These are phyloP conservation scores for Ganoderma lingzhi DNA, from an alignment of 1,284 basidiomycete species.

Conservation along the genomic window DNA sequence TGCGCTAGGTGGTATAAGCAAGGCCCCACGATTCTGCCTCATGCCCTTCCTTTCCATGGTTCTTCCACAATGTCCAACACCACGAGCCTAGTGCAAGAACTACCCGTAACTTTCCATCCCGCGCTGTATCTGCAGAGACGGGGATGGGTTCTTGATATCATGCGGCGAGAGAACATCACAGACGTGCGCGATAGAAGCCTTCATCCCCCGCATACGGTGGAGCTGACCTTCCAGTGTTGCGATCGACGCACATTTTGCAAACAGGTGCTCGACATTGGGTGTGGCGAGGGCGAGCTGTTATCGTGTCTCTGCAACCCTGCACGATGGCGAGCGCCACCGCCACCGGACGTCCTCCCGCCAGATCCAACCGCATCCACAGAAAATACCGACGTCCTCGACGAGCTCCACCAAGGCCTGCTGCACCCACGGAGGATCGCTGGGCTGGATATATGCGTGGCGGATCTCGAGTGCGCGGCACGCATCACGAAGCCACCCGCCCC, in stretches of 20 bases:
- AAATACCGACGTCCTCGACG: slow-evolving; percentile 8
- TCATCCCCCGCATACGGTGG: background rate
- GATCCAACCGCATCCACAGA: background rate
- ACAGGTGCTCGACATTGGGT: slow-evolving; percentile 83
- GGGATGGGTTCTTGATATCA: slow-evolving; percentile 72
- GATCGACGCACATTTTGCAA: slow-evolving; percentile 8
- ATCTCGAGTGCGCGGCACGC: slow-evolving; percentile 61
- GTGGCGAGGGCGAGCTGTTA: slow-evolving; percentile 82
- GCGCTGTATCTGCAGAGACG: slow-evolving; percentile 73
- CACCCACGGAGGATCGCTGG: slow-evolving; percentile 69
- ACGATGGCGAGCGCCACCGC: slow-evolving; percentile 58
- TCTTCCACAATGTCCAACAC: slow-evolving; percentile 24
- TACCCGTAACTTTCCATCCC: slow-evolving; percentile 77
- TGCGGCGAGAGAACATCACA: slow-evolving; percentile 65
- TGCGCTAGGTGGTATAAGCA: background rate
- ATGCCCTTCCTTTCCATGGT: slow-evolving; percentile 1
- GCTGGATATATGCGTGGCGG: slow-evolving; percentile 65
- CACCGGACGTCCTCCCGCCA: slow-evolving; percentile 17
- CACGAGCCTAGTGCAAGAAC: slow-evolving; percentile 39
- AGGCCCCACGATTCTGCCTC: background rate
- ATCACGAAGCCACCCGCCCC: slow-evolving; percentile 49
- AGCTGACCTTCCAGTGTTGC: background rate
- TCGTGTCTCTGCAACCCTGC: slow-evolving; percentile 74
- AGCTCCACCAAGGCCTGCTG: slow-evolving; percentile 43
- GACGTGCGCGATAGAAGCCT: slow-evolving; percentile 51